A percentile compares a stretch with the other conserved stretches of the same genome.
phyloP scores from a whole-genome alignment of 495 filamentous ascomycete species.

The Lophium mytilinum region DNA sequence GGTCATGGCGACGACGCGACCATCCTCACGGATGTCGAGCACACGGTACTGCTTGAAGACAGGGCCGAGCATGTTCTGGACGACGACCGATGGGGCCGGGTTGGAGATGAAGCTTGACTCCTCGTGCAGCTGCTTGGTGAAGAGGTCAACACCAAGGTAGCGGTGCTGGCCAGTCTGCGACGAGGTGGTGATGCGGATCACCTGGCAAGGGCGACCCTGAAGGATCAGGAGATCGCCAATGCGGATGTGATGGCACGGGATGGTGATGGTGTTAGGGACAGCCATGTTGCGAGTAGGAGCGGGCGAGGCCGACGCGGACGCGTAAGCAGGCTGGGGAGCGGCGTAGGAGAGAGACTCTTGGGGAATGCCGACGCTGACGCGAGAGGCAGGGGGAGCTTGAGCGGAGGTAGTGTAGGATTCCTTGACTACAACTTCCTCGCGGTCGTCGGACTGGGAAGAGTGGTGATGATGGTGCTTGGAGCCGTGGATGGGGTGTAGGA shows the following conservation, averaged over 20 bases:
- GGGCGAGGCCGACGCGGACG: not conserved
- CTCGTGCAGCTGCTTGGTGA: conserved; percentile 99
- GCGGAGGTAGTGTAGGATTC: conserved; percentile 31
- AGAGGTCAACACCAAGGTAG: conserved; percentile 98
- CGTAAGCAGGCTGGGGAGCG: conserved; percentile 10
- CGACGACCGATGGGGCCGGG: conserved; percentile 89
- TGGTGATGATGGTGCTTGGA: conserved; percentile 46
- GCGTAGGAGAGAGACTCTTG: conserved; percentile 1
- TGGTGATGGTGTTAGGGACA: conserved; percentile 81
- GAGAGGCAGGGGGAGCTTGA: conserved; percentile 11
- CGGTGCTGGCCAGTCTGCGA: conserved; percentile 97
- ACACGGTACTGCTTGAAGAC: conserved; percentile 99
- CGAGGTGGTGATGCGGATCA: conserved; percentile 98
- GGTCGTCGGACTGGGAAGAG: conserved; percentile 23
- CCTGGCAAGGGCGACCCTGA: conserved; percentile 98
- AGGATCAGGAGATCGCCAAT: conserved; percentile 98
- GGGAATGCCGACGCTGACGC: too few species aligned
- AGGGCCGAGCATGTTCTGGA: conserved; percentile 98
- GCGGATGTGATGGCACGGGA: conserved; percentile 98
- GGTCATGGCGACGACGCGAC: conserved; percentile 71
- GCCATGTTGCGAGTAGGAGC: conserved; percentile 18
- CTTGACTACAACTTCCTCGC: conserved; percentile 33
- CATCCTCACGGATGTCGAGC: conserved; percentile 89
- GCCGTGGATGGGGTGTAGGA: conserved; percentile 60
- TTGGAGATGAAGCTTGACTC: conserved; percentile 97